phyloP scores from a whole-genome alignment of 768 basidiomycete genomes.

The Pleurotus ostreatus region DNA sequence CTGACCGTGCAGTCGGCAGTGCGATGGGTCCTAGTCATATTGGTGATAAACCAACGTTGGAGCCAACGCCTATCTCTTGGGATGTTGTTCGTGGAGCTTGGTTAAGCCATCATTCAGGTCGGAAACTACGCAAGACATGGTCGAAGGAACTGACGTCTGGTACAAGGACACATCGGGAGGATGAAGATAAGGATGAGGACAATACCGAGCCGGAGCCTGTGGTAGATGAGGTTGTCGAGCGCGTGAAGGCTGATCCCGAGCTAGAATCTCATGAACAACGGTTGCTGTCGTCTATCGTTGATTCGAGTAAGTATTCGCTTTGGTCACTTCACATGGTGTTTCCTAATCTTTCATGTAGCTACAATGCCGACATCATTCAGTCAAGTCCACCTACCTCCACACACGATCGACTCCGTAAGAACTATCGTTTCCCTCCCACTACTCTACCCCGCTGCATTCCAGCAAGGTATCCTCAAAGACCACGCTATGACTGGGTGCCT shows the following conservation, averaged over 20 bases:
- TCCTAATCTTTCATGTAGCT: constrained; percentile 28
- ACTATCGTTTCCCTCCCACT: constrained; percentile 89
- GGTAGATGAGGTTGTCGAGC: constrained; percentile 72
- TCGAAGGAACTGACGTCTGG: constrained; percentile 43
- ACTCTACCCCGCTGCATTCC: constrained; percentile 83
- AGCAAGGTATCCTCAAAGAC: constrained; percentile 84
- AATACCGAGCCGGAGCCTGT: constrained; percentile 33
- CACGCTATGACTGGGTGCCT: constrained; percentile 91
- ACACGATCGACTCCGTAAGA: constrained; percentile 89
- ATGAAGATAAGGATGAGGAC: constrained; percentile 32
- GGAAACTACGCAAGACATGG: constrained; percentile 55
- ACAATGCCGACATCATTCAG: constrained; percentile 80
- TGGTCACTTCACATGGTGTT: too few relatives aligned
- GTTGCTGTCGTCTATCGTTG: constrained; percentile 81
- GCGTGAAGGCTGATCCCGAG: constrained; percentile 67
- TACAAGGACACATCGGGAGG: constrained; percentile 22
- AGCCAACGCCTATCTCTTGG: constrained; percentile 66
- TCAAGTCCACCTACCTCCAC: constrained; percentile 83
- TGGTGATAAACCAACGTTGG: constrained; percentile 39
- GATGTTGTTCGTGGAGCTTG: constrained; percentile 62
- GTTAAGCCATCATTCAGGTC: constrained; percentile 47
- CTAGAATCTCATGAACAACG: constrained; percentile 81
- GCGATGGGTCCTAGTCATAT: constrained; percentile 7
- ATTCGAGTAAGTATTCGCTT: constrained; percentile 48
- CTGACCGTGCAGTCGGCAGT: constrained; percentile 72